Percentiles rank a stretch among this genome's conserved stretches.
phyloP scores from a whole-genome alignment of 2,329 filamentous ascomycete genomes.

The Exophiala bonariae region DNA sequence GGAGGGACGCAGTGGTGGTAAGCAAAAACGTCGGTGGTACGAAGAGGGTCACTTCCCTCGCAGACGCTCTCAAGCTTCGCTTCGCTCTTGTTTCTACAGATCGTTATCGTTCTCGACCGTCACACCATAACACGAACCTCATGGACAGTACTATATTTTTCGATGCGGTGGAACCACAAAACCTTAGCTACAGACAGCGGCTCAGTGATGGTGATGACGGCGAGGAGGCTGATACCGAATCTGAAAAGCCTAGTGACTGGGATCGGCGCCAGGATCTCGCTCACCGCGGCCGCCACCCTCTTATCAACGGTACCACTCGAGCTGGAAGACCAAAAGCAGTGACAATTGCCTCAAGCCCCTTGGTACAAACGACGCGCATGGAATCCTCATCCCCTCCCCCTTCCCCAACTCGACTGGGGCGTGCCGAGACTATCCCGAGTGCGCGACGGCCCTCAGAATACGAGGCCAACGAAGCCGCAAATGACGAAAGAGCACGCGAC shows the following conservation, averaged over 20 bases:
- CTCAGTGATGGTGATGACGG: conserved; percentile 22
- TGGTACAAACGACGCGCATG: conserved; percentile 24
- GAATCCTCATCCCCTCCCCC: conserved; percentile 29
- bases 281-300: conserved; percentile 6
- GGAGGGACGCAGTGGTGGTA: conserved; percentile 90
- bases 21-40: conserved; percentile 98
- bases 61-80: conserved; percentile 93
- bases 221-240: conserved; percentile 31
- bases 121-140: conserved; percentile 58
- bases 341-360: conserved; percentile 30
- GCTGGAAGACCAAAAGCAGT: conserved; percentile 24
- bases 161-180: conserved; percentile 57
- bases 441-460: conserved; percentile 43
- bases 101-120: conserved; percentile 47
- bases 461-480: conserved; percentile 58
- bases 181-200: conserved; percentile 19
- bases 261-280: conserved; percentile 7
- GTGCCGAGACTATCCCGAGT: conserved; percentile 38
- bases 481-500: conserved; percentile 79
- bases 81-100: conserved; percentile 96
- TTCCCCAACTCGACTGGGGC: conserved; percentile 33
- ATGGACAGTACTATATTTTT: conserved; percentile 76
- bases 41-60: conserved; percentile 92
- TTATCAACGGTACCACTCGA: conserved; percentile 11
- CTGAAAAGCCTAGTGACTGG: conserved; percentile 29